These are phyloP conservation scores for Anthracocystis panici-leucophaei DNA, from an alignment of 1,284 basidiomycete species.

Conservation along the genomic window DNA sequence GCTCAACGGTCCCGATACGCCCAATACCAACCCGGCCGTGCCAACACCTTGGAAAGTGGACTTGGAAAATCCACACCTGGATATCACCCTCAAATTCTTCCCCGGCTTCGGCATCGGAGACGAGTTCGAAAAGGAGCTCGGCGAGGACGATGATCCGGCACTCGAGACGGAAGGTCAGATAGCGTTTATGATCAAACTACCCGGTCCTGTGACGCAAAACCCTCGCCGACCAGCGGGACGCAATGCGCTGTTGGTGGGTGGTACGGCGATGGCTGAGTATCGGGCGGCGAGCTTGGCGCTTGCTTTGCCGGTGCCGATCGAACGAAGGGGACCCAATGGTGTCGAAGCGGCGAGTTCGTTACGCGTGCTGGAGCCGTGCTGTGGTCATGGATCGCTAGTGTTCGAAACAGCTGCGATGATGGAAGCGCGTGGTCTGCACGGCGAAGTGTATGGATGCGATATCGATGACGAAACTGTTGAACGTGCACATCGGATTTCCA, in stretches of 20 bases:
- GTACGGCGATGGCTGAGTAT: slow-evolving; percentile 51
- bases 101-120: slow-evolving; percentile 52
- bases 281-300: slow-evolving; percentile 45
- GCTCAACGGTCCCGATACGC: slow-evolving; percentile 38
- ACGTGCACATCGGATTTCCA: slow-evolving; percentile 28
- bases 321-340: slow-evolving; percentile 18
- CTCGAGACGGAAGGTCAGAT: slow-evolving; percentile 37
- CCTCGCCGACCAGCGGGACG: slow-evolving; percentile 29
- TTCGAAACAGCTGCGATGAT: slow-evolving; percentile 51
- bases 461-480: slow-evolving; percentile 32
- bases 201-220: slow-evolving; percentile 10
- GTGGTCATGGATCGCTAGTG: slow-evolving; percentile 43
- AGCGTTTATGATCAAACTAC: slow-evolving; percentile 42
- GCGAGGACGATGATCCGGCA: slow-evolving; percentile 18
- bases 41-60: slow-evolving; percentile 39
- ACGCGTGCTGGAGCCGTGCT: slow-evolving; percentile 50
- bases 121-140: slow-evolving; percentile 48
- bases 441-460: slow-evolving; percentile 44
- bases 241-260: slow-evolving; percentile 42
- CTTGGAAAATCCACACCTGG: slow-evolving; percentile 42
- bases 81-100: slow-evolving; percentile 50
- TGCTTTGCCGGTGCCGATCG: slow-evolving; percentile 29
- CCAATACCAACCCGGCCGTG: slow-evolving; percentile 2
- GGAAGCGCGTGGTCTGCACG: slow-evolving; percentile 33
- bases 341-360: slow-evolving; percentile 11